Evolutionary conservation across 2,329 filamentous ascomycete species (phyloP).

Genomic region (Teratosphaeria destructans): DNA sequence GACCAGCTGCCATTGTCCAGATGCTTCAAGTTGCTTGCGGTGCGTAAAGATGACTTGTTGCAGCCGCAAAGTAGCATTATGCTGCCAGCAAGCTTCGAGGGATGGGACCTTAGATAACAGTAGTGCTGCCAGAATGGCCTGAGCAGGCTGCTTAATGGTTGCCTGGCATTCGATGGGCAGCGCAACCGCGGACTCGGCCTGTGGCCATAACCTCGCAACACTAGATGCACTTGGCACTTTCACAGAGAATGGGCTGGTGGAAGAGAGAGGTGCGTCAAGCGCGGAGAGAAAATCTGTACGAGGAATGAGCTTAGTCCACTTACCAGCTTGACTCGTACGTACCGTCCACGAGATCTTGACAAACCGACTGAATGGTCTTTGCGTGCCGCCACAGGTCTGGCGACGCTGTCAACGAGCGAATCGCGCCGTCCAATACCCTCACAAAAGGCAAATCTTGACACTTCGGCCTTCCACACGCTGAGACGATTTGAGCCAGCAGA

Average conservation of each 20-base stretch:
- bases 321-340: conserved; percentile 11
- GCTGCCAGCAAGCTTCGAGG: conserved; percentile 11
- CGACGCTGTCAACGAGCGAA: conserved; percentile 27
- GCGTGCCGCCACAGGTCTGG: conserved; percentile 27
- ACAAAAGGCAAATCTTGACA: conserved; percentile 32
- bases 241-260: conserved; percentile 16
- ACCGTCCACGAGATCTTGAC: conserved; percentile 34
- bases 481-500: conserved; percentile 44
- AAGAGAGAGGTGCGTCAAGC: conserved; percentile 25
- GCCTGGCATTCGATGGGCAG: conserved; percentile 31
- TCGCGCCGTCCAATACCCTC: conserved; percentile 28
- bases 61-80: conserved; percentile 13
- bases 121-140: conserved; percentile 19
- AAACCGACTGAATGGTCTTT: conserved; percentile 24
- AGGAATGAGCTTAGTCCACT: conserved; percentile 15
- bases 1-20: conserved; percentile 11
- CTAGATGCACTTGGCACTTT: conserved; percentile 30
- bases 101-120: conserved; percentile 11
- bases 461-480: conserved; percentile 34
- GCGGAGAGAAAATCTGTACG: conserved; percentile 35
- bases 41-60: conserved; percentile 8
- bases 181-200: conserved; percentile 30
- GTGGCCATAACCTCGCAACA: conserved; percentile 28
- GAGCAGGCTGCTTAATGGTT: conserved; percentile 8
- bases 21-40: conserved; percentile 8